These are phyloP conservation scores for Periconia digitata DNA, from an alignment of 2,329 filamentous ascomycete species.

Conservation along the genomic window DNA sequence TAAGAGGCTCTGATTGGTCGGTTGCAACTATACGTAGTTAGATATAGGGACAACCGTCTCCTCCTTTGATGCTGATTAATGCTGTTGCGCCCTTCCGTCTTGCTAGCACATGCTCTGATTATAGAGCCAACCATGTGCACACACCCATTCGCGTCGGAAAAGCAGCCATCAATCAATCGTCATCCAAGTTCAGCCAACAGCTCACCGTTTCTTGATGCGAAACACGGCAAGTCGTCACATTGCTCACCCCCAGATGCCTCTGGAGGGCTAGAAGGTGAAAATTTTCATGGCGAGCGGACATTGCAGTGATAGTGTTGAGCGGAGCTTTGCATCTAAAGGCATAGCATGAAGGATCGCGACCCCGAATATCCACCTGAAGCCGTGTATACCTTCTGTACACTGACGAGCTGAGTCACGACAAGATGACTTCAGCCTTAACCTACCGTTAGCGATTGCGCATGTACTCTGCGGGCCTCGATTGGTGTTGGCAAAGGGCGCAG, in stretches of 20 bases:
- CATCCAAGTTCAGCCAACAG: no score
- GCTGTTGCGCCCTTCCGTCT: not conserved
- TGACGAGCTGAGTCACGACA: conserved; percentile 9
- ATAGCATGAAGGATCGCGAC: not conserved
- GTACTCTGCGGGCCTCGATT: not conserved
- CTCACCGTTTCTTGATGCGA: no score
- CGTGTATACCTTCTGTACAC: conserved; percentile 17
- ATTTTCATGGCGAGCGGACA: not conserved
- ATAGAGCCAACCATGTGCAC: no score
- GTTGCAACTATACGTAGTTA: not conserved
- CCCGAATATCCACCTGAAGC: conserved; percentile 4
- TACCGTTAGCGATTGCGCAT: conserved; percentile 8
- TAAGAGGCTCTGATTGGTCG: not conserved
- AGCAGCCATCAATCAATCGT: no score
- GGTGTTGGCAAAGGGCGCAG: not conserved
- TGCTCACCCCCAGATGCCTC: not conserved
- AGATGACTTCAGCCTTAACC: conserved; percentile 7
- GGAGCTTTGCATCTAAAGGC: no score
- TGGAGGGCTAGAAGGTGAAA: not conserved
- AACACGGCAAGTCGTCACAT: not conserved
- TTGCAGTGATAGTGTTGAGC: not conserved
- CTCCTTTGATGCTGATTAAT: not conserved
- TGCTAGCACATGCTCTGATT: not conserved
- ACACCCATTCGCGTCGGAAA: no score
- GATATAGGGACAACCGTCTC: not conserved